Conservation (phyloP, 805 yeast species). For the Ogataea philodendri region DNA sequence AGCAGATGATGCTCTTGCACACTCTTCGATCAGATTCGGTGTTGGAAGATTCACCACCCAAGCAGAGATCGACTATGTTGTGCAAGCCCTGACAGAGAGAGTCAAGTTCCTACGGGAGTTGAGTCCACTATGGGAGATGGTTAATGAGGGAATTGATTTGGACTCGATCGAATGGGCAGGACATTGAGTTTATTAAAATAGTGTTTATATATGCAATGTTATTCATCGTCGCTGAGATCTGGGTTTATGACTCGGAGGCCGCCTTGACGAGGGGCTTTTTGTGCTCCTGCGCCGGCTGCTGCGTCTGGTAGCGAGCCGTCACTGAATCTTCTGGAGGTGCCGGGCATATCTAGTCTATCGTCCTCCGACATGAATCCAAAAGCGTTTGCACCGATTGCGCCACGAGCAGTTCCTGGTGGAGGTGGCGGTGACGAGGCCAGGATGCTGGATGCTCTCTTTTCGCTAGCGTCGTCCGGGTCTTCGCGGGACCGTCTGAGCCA, state of each 20-base stretch:
- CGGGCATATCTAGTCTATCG: conserved; percentile 24
- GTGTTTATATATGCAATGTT: conserved; percentile 11
- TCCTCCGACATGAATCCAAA: conserved; percentile 26
- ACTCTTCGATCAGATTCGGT: conserved; percentile 96
- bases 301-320: conserved; percentile 37
- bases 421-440: conserved; percentile 14
- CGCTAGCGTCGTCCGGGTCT: conserved; percentile 17
- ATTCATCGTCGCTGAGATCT: conserved; percentile 27
- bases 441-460: conserved; percentile 13
- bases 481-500: conserved; percentile 23
- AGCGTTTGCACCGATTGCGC: conserved; percentile 18
- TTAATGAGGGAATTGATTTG: conserved; percentile 95
- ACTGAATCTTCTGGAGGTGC: conserved; percentile 34
- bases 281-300: conserved; percentile 23
- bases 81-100: conserved; percentile 82
- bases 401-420: conserved; percentile 7
- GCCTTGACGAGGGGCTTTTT: conserved; percentile 10
- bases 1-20: conserved; percentile 97
- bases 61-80: conserved; percentile 90
- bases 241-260: conserved; percentile 37
- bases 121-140: conserved; percentile 99
- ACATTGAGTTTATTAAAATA: conserved; percentile 48
- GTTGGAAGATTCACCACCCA: conserved; percentile 97
- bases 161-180: conserved; percentile 97
- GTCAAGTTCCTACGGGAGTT: conserved; percentile 88